Evolutionary conservation across 1,284 basidiomycete genomes (phyloP).

Genomic region (Naganishia sp.): DNA sequence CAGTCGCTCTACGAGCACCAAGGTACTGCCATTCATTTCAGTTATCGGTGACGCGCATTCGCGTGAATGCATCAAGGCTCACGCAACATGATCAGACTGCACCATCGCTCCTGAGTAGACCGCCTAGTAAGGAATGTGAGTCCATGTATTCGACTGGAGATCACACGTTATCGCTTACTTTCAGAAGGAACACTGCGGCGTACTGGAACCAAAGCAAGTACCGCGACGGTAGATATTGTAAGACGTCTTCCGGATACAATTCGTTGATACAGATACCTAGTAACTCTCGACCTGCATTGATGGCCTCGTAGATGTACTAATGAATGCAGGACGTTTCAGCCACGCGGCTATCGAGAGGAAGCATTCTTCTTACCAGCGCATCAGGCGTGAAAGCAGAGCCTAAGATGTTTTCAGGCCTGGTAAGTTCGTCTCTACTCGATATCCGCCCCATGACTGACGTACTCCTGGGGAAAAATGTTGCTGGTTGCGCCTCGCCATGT

Average conservation of each 20-base stretch:
- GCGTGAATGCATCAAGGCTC: slow-evolving; percentile 19
- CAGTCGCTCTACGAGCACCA: slow-evolving; percentile 47
- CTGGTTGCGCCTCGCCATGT: slow-evolving; percentile 36
- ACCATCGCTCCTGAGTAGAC: slow-evolving; percentile 55
- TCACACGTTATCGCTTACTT: slow-evolving; percentile 34
- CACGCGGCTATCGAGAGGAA: neutral
- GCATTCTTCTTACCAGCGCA: slow-evolving; percentile 33
- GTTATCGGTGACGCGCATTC: slow-evolving; percentile 10
- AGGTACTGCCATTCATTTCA: slow-evolving; percentile 34
- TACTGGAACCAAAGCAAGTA: slow-evolving; percentile 54
- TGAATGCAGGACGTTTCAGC: slow-evolving; percentile 1
- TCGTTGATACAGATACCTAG: slow-evolving; percentile 51
- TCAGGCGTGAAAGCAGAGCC: slow-evolving; percentile 48
- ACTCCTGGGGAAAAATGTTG: slow-evolving; percentile 50
- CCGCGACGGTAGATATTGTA: slow-evolving; percentile 51
- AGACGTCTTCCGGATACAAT: slow-evolving; percentile 49
- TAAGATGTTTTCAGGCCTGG: neutral
- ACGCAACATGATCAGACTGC: slow-evolving; percentile 47
- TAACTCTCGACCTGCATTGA: slow-evolving; percentile 50
- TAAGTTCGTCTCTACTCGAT: neutral
- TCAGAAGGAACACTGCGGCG: slow-evolving; percentile 50
- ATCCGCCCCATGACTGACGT: slow-evolving; percentile 10
- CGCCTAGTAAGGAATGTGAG: slow-evolving; percentile 33
- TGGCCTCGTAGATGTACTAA: slow-evolving; percentile 51
- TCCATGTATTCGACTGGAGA: neutral